phyloP scores from a whole-genome alignment of 805 yeast species.

The Wickerhamomyces tratensis region DNA sequence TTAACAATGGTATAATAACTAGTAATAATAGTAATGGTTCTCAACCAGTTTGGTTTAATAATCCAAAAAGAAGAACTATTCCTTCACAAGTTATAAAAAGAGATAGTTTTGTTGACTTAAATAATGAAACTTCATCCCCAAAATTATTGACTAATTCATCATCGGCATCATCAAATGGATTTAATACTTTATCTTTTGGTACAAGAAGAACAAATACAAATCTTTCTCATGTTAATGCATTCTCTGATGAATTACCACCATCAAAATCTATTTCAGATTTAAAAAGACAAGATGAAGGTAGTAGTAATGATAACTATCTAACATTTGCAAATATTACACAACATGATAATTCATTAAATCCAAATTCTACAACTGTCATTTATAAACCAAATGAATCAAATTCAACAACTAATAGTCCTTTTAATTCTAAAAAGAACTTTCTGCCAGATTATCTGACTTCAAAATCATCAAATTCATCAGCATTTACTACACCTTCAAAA shows the following conservation, averaged over 20 bases:
- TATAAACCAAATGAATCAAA: slow-evolving; percentile 1
- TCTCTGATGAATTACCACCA: slow-evolving; percentile 33
- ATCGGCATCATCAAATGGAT: slow-evolving; percentile 15
- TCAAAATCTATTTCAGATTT: slow-evolving; percentile 29
- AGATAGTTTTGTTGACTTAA: slow-evolving; percentile 13
- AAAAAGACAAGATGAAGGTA: slow-evolving; percentile 28
- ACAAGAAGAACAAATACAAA: slow-evolving; percentile 19
- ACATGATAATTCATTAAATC: slow-evolving; percentile 5
- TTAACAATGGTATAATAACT: background rate
- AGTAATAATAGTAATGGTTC: background rate
- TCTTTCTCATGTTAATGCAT: slow-evolving; percentile 18
- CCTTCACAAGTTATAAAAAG: slow-evolving; percentile 39
- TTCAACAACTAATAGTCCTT: background rate
- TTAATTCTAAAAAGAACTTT: slow-evolving; percentile 1
- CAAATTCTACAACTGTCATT: background rate
- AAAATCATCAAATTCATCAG: slow-evolving; percentile 4
- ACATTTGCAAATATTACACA: slow-evolving; percentile 9
- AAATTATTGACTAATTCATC: slow-evolving; percentile 10
- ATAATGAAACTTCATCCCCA: slow-evolving; percentile 11
- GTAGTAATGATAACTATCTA: slow-evolving; percentile 12
- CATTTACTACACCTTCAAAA: slow-evolving; percentile 10
- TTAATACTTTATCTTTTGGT: slow-evolving; percentile 29
- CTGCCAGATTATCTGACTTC: slow-evolving; percentile 8
- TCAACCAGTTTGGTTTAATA: slow-evolving; percentile 27
- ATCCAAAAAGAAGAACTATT: slow-evolving; percentile 34